Percentiles rank a stretch among this genome's conserved stretches.
Conservation (phyloP, 1,284 basidiomycete species). For the Trichosporon sp. region DNA sequence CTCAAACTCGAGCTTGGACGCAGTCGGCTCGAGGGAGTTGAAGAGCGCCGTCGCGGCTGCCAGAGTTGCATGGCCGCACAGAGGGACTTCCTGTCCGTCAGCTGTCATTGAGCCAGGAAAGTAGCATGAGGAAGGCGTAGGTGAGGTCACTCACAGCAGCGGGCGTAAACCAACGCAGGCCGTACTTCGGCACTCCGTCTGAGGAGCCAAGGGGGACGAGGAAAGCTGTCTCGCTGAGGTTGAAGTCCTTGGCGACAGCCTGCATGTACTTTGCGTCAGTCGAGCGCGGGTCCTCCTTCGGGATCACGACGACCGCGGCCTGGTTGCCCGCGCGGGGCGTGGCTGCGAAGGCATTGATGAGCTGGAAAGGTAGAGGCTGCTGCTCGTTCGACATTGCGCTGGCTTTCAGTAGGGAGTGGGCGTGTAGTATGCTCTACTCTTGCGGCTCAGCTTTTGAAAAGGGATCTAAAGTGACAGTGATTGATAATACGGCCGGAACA, state of each 20-base stretch:
- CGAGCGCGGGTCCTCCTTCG: conserved; percentile 20
- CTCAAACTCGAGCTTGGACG: conserved; percentile 22
- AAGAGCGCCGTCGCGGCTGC: conserved; percentile 33
- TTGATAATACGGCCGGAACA: not conserved
- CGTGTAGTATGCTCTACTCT: too few relatives aligned
- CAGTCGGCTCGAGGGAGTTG: conserved; percentile 20
- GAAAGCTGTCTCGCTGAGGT: conserved; percentile 39
- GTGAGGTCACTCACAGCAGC: conserved; percentile 20
- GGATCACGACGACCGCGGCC: conserved; percentile 36
- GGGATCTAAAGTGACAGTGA: too few relatives aligned
- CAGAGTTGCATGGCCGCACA: conserved; percentile 42
- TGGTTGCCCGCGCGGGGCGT: conserved; percentile 37
- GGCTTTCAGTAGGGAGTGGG: not conserved
- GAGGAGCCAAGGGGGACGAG: conserved; percentile 17
- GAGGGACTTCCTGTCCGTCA: conserved; percentile 29
- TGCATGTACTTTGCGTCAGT: conserved; percentile 27
- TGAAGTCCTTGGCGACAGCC: conserved; percentile 31
- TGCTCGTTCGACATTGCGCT: not conserved
- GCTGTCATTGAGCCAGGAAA: not conserved
- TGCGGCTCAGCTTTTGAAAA: too few relatives aligned
- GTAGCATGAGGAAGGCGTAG: not conserved
- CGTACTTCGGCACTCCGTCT: conserved; percentile 22
- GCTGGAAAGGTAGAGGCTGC: conserved; percentile 22
- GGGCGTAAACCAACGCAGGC: conserved; percentile 40
- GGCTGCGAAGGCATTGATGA: conserved; percentile 36